Percentiles rank a stretch among this genome's conserved stretches.
phyloP scores from a whole-genome alignment of 306 rosid genomes.

The Coriaria nepalensis region DNA sequence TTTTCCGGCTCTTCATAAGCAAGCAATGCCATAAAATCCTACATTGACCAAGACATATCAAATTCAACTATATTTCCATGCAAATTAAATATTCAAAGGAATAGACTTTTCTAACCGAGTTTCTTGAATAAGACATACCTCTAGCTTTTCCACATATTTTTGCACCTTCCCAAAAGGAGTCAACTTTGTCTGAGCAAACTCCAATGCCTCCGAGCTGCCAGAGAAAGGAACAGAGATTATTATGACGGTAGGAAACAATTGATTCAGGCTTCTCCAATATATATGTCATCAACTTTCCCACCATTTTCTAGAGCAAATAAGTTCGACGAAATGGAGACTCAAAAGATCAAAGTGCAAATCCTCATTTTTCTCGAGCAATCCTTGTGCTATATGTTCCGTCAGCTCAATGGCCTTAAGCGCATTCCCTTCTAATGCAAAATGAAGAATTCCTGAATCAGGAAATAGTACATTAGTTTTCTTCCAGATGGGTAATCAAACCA shows the following conservation, averaged over 20 bases:
- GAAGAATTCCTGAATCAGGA: conserved; percentile 40
- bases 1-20: conserved; percentile 90
- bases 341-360: conserved; percentile 81
- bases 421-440: conserved; percentile 58
- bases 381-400: conserved; percentile 52
- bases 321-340: conserved; percentile 87
- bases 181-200: conserved; percentile 65
- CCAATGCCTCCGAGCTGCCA: conserved; percentile 97
- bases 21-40: conserved; percentile 83
- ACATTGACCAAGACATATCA: conserved; percentile 4
- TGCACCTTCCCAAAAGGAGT: conserved; percentile 64
- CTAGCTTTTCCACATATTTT: conserved; percentile 42
- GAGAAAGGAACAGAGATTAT: conserved; percentile 24
- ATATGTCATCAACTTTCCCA: conserved; percentile 24
- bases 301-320: conserved; percentile 68
- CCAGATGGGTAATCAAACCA: too few species aligned
- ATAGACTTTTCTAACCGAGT: too few species aligned
- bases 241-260: conserved; percentile 7
- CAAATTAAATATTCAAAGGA: too few species aligned
- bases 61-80: neutral
- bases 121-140: conserved; percentile 25
- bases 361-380: conserved; percentile 55
- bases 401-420: conserved; percentile 77
- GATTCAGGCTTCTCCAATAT: conserved; percentile 5
- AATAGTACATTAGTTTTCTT: too few species aligned